Evolutionary conservation across 208 protist species (phyloP).

Genomic region (Leishmania braziliensis): DNA sequence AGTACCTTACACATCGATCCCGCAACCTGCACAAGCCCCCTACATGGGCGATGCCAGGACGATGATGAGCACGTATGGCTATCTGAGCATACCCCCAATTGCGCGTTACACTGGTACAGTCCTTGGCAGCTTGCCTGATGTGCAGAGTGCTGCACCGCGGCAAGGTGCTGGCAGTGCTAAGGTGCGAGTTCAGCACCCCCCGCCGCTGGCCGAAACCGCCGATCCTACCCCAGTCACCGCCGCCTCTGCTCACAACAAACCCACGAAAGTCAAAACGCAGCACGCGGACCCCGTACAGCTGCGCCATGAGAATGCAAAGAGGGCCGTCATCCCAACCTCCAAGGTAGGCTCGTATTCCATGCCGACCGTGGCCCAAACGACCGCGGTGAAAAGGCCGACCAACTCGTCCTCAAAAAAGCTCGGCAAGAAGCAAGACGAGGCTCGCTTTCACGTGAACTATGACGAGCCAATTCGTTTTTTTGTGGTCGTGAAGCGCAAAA

Average conservation of each 20-base stretch:
- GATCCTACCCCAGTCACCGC: not conserved
- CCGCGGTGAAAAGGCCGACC: not conserved
- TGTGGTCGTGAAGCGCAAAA: constrained; percentile 64
- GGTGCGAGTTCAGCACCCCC: not conserved
- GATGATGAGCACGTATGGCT: not conserved
- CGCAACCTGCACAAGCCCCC: not conserved
- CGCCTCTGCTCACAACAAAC: not conserved
- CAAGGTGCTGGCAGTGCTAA: not conserved
- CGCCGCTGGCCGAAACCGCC: not conserved
- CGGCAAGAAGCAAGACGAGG: constrained; percentile 9
- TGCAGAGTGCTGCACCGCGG: not conserved
- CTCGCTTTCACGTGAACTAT: constrained; percentile 36
- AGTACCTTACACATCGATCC: not conserved
- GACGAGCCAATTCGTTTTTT: constrained; percentile 37
- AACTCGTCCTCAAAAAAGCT: not conserved
- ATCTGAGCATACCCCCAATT: not conserved
- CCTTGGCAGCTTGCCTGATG: not conserved
- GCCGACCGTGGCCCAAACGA: not conserved
- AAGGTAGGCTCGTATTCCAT: not conserved
- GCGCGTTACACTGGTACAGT: not conserved
- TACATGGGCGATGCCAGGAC: not conserved
- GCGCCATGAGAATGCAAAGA: not conserved
- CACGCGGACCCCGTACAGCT: not conserved
- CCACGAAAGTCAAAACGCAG: not conserved
- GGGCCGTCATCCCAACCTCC: not conserved